Percentiles rank a stretch among this genome's conserved stretches.
Evolutionary conservation across 805 yeast species (phyloP).

Genomic region (Sporopachydermia lactativora): DNA sequence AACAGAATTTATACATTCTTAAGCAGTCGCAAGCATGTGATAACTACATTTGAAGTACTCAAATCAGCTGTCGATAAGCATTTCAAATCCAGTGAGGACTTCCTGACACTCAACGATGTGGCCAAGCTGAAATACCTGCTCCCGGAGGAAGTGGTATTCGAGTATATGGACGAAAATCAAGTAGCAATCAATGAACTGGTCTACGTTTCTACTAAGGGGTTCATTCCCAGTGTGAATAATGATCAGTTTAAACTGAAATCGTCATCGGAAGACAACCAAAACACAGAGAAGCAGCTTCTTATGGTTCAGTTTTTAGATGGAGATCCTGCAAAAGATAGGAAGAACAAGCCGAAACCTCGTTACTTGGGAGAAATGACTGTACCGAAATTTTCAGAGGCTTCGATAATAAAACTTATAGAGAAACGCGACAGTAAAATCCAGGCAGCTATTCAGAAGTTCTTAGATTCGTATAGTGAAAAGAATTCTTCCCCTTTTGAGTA

Average conservation of each 20-base stretch:
- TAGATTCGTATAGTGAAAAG: slow-evolving; percentile 18
- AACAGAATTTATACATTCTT: slow-evolving; percentile 52
- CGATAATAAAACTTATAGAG: slow-evolving; percentile 43
- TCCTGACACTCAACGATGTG: slow-evolving; percentile 36
- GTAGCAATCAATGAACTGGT: slow-evolving; percentile 16
- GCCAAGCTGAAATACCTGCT: slow-evolving; percentile 47
- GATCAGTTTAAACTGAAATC: not conserved
- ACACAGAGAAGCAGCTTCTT: slow-evolving; percentile 33
- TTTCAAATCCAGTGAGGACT: not conserved
- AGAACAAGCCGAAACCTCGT: slow-evolving; percentile 21
- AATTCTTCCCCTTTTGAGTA: slow-evolving; percentile 27
- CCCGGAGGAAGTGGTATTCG: slow-evolving; percentile 57
- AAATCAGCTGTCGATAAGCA: slow-evolving; percentile 29
- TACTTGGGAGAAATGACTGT: slow-evolving; percentile 4
- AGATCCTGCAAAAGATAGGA: slow-evolving; percentile 29
- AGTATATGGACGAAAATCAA: slow-evolving; percentile 71
- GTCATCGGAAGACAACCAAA: slow-evolving; percentile 15
- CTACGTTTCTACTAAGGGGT: not conserved
- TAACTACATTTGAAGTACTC: slow-evolving; percentile 41
- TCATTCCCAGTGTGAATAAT: not conserved
- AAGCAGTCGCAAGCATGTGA: slow-evolving; percentile 42
- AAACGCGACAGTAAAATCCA: slow-evolving; percentile 42
- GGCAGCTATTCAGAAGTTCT: slow-evolving; percentile 23
- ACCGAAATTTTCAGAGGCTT: slow-evolving; percentile 8
- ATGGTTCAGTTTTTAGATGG: slow-evolving; percentile 72